phyloP scores from a whole-genome alignment of 1,284 basidiomycete genomes.

The Mycena citricolor region DNA sequence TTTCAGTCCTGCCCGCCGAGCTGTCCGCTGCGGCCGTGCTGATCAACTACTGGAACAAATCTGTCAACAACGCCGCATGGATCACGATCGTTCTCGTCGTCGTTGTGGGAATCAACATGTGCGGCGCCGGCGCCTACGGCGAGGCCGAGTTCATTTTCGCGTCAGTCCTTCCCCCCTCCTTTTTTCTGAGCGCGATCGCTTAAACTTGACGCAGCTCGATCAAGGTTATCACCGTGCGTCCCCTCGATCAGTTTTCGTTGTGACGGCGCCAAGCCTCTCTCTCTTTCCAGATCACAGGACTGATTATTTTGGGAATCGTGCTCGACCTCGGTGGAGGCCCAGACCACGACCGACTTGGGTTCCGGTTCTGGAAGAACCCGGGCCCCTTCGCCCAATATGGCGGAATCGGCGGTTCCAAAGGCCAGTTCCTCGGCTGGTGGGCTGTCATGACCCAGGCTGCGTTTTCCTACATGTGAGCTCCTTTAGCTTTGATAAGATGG shows the following conservation, averaged over 20 bases:
- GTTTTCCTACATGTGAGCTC: constrained; percentile 66
- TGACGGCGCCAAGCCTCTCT: too few species aligned
- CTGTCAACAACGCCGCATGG: constrained; percentile 28
- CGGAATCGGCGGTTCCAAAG: constrained; percentile 55
- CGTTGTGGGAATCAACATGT: constrained; percentile 60
- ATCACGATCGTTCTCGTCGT: constrained; percentile 33
- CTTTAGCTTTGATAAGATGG: too few species aligned
- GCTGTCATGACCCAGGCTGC: constrained; percentile 74
- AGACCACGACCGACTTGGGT: constrained; percentile 49
- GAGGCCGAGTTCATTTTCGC: constrained; percentile 75
- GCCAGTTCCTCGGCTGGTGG: constrained; percentile 70
- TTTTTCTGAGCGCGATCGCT: not conserved
- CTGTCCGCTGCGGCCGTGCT: constrained; percentile 75
- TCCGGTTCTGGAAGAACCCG: constrained; percentile 71
- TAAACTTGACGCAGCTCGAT: too few species aligned
- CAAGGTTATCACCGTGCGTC: constrained; percentile 62
- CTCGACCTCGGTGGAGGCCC: constrained; percentile 61
- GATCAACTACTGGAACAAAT: constrained; percentile 69
- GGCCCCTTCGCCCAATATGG: constrained; percentile 68
- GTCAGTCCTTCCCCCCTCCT: constrained; percentile 12
- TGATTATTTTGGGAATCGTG: constrained; percentile 63
- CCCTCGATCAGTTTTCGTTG: not conserved
- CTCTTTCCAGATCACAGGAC: constrained; percentile 45
- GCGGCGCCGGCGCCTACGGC: constrained; percentile 63
- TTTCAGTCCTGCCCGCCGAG: constrained; percentile 67